These are phyloP conservation scores for Arthrobotrys sinensis DNA, from an alignment of 2,329 filamentous ascomycete genomes.

Conservation along the genomic window DNA sequence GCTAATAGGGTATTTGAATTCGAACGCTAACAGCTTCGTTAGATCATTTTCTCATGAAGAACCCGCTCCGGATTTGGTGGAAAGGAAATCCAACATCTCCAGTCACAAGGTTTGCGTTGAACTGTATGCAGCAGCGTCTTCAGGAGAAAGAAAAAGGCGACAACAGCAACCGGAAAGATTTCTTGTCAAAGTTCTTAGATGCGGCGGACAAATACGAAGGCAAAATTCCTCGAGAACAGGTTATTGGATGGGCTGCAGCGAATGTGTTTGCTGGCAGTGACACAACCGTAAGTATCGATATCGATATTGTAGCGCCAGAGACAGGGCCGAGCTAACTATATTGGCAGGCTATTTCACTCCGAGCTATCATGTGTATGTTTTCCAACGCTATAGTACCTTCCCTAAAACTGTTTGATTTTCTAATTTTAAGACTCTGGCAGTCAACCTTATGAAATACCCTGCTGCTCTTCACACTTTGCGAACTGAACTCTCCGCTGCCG, in stretches of 20 bases:
- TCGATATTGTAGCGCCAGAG: neutral
- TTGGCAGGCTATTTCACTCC: conserved; percentile 36
- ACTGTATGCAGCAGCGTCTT: conserved; percentile 53
- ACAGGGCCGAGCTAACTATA: neutral
- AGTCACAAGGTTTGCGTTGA: conserved; percentile 39
- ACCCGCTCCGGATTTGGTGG: conserved; percentile 47
- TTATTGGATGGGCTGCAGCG: conserved; percentile 55
- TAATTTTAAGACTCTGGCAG: neutral
- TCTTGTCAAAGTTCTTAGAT: conserved; percentile 48
- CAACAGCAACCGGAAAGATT: conserved; percentile 35
- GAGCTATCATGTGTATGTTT: conserved; percentile 46
- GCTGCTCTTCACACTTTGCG: conserved; percentile 19
- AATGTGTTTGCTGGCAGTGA: conserved; percentile 70
- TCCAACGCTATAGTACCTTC: neutral
- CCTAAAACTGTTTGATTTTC: neutral
- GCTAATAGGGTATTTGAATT: no score
- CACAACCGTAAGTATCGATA: conserved; percentile 65
- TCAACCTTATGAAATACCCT: conserved; percentile 32
- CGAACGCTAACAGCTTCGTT: neutral
- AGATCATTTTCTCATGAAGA: conserved; percentile 56
- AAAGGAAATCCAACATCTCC: conserved; percentile 52
- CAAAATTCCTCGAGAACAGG: conserved; percentile 38
- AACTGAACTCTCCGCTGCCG: conserved; percentile 13
- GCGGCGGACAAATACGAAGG: conserved; percentile 50
- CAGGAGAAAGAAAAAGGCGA: conserved; percentile 38